phyloP scores from a whole-genome alignment of 1,139 yeast species.

The Blastobotrys aristatus region DNA sequence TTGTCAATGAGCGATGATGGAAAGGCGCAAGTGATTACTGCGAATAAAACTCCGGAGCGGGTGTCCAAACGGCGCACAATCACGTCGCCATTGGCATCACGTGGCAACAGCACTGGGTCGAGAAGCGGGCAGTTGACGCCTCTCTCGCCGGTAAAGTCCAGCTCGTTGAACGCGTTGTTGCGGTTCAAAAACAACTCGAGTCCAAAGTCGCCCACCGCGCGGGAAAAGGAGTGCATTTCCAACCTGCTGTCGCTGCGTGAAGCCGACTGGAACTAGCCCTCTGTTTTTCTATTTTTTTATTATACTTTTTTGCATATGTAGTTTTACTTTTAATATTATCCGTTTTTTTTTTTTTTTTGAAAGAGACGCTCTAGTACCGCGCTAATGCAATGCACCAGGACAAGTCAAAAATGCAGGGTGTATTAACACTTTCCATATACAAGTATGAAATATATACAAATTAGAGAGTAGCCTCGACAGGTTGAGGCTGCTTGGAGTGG shows the following conservation, averaged over 20 bases:
- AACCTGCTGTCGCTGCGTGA: conserved; percentile 28
- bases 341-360: neutral
- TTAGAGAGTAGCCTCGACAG: no score
- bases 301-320: neutral
- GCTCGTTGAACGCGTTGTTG: conserved; percentile 9
- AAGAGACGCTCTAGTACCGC: no score
- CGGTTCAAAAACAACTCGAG: conserved; percentile 7
- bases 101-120: neutral
- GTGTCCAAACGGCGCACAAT: neutral
- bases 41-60: conserved; percentile 8
- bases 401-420: no score
- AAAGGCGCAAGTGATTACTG: conserved; percentile 29
- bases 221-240: conserved; percentile 32
- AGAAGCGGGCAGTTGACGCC: conserved; percentile 5
- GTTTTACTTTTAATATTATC: no score
- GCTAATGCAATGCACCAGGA: no score
- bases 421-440: no score
- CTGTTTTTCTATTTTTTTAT: conserved; percentile 3
- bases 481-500: neutral
- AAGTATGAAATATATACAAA: no score
- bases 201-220: conserved; percentile 11
- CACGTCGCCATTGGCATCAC: neutral
- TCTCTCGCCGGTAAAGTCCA: conserved; percentile 13
- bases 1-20: conserved; percentile 37
- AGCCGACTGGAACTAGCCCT: conserved; percentile 24